Evolutionary conservation across 768 basidiomycete species (phyloP).

Genomic region (Boletus sp.): DNA sequence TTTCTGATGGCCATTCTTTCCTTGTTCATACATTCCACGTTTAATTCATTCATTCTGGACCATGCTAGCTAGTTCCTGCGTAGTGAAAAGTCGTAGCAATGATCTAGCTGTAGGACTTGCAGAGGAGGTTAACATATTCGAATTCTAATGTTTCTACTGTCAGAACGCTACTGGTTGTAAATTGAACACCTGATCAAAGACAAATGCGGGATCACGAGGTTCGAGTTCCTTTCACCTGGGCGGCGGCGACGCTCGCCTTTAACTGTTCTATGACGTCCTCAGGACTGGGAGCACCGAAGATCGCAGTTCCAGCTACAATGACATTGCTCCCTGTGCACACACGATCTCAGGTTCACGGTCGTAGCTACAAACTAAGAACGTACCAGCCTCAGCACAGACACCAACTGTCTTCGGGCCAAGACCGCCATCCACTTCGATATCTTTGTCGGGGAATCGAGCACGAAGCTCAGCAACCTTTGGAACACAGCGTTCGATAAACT

Average conservation of each 20-base stretch:
- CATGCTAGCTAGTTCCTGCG: constrained; percentile 16
- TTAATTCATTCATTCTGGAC: constrained; percentile 19
- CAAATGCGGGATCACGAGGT: constrained; percentile 1
- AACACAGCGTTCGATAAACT: constrained; percentile 90
- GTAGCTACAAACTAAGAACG: constrained; percentile 8
- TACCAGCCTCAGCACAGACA: constrained; percentile 86
- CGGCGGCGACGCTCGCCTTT: constrained; percentile 66
- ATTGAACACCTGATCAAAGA: background rate
- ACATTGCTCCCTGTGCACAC: constrained; percentile 81
- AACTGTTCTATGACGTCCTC: constrained; percentile 71
- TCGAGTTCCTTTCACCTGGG: constrained; percentile 47
- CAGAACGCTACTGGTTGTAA: background rate
- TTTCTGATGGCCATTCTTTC: no score
- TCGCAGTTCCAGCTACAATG: constrained; percentile 95
- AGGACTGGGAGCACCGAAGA: constrained; percentile 81
- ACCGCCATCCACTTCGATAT: constrained; percentile 98
- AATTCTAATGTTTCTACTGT: constrained; percentile 23
- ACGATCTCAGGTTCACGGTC: background rate
- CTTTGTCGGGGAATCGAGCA: constrained; percentile 84
- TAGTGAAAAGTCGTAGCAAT: constrained; percentile 1
- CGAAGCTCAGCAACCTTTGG: constrained; percentile 92
- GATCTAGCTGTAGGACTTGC: constrained; percentile 17
- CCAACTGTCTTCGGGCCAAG: constrained; percentile 90
- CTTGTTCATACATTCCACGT: no score
- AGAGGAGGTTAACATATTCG: constrained; percentile 24